Evolutionary conservation across 305 asterid genomes (phyloP), one percentile per base, ranked within the genome.

Genomic region (Lippia alba): DNA sequence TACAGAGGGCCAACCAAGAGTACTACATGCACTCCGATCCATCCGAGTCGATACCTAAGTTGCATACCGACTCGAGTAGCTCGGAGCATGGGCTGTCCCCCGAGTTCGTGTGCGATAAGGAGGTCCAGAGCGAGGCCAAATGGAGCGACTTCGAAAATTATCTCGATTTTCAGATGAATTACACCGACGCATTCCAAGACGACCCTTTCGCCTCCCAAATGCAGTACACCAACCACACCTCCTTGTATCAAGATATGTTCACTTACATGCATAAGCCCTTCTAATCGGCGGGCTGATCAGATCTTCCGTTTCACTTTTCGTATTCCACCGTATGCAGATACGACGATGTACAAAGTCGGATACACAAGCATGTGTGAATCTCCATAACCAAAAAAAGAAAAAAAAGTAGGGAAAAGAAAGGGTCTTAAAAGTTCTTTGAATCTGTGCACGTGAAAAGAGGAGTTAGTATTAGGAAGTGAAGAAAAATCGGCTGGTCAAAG

Each of bases 11-110:
- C 14, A 44, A 44, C 3, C 49, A 44, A 20, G 74, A 75, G 55
- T 4, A 82, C 30, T 75, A 76, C 24, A 7, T 76, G 58, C 75
- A 82, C 20, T 81, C 81, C 5, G 87, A 86, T 54, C 44, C 84
- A 4, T 79, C 87, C 0, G 89, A 82, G 14, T 86, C 91, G 59
- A 51, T 71, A 20, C 90, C 84, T 2, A 86, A 80, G 77, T 49
- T 76, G 82, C 84, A 86, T 54, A 75, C 91, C 0, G 87, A 89
- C 70, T 88, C 96, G 14, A 88, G 92, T 48, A 82, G 90, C 75
- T 86, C 96, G 0, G 96, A 77, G 81, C 89, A 86, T 4, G 85
- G 73, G 48, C 54, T 70, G 5, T 86, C 91, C 16, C 74, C 87
- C 0, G 95, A 84, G 71, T 70, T 83, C 4, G 56, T 63, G 44